Percentiles rank a stretch among this genome's conserved stretches.
Evolutionary conservation across 108 stramenopile genomes (phyloP).

Genomic region (Fistulifera pelliculosa): DNA sequence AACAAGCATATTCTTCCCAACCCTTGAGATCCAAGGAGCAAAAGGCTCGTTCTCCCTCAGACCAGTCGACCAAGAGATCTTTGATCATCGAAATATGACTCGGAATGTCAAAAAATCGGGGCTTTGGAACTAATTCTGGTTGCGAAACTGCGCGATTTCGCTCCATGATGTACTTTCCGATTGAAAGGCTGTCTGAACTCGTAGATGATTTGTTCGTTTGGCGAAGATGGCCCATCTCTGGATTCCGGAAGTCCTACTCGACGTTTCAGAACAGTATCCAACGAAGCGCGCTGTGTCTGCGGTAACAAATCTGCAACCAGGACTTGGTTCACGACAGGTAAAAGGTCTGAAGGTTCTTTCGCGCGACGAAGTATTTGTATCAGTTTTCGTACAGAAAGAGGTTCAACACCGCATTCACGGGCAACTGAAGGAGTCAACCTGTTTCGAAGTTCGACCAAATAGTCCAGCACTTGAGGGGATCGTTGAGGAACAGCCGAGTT

Average conservation of each 20-base stretch:
- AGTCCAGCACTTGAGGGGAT: conserved; percentile 4
- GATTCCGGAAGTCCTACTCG: conserved; percentile 27
- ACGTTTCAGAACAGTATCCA: conserved; percentile 61
- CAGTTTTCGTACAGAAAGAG: conserved; percentile 21
- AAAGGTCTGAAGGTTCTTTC: conserved; percentile 7
- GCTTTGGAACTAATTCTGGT: conserved; percentile 36
- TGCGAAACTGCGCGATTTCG: conserved; percentile 26
- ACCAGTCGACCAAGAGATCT: conserved; percentile 39
- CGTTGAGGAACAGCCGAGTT: conserved; percentile 2
- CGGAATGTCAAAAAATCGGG: conserved; percentile 31
- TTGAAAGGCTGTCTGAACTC: conserved; percentile 23
- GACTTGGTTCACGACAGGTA: conserved; percentile 9
- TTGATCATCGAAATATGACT: conserved; percentile 33
- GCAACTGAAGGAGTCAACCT: conserved; percentile 13
- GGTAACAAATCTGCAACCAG: conserved; percentile 22
- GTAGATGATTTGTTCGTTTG: conserved; percentile 15
- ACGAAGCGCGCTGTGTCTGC: conserved; percentile 53
- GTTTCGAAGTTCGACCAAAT: conserved; percentile 12
- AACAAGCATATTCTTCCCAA: conserved; percentile 84
- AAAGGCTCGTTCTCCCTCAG: conserved; percentile 54
- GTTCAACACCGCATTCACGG: conserved; percentile 23
- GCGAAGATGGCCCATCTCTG: conserved; percentile 1
- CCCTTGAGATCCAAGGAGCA: conserved; percentile 88
- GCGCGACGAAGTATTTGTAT: conserved; percentile 16
- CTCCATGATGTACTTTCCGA: conserved; percentile 10